phyloP scores from a whole-genome alignment of 345 rosid genomes.

The Hibiscus mutabilis region DNA sequence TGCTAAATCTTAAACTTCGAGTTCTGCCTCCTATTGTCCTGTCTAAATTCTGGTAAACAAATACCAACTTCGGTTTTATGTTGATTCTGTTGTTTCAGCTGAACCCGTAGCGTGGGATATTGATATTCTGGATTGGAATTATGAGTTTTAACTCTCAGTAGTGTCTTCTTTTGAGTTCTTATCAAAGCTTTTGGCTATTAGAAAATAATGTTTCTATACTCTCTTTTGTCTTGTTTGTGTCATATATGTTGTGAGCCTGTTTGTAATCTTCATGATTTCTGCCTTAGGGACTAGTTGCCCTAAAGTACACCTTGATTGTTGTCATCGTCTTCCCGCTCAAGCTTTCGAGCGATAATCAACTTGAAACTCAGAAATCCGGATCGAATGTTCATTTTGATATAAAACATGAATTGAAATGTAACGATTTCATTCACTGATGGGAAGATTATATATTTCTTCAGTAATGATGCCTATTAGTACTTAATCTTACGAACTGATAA shows the following conservation, averaged over 20 bases:
- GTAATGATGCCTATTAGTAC: background rate
- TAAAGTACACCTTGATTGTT: no score
- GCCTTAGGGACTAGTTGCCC: no score
- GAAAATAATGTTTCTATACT: background rate
- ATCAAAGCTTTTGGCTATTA: no score
- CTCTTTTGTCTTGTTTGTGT: background rate
- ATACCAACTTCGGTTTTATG: background rate
- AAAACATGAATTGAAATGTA: background rate
- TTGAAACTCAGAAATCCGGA: background rate
- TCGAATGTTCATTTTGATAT: background rate
- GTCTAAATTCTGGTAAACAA: background rate
- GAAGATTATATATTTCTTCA: background rate
- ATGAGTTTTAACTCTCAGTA: background rate
- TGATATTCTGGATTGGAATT: background rate
- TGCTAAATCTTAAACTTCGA: slow-evolving; percentile 21
- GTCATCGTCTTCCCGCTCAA: background rate
- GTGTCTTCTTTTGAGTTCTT: background rate
- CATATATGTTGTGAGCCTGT: background rate
- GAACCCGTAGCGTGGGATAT: background rate
- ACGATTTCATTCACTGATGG: background rate
- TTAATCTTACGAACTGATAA: no score
- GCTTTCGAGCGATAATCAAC: background rate
- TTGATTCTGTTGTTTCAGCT: background rate
- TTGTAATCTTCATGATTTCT: background rate
- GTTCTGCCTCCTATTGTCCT: no score